phyloP scores from a whole-genome alignment of 257 asterid species.

The Petunia secreta region DNA sequence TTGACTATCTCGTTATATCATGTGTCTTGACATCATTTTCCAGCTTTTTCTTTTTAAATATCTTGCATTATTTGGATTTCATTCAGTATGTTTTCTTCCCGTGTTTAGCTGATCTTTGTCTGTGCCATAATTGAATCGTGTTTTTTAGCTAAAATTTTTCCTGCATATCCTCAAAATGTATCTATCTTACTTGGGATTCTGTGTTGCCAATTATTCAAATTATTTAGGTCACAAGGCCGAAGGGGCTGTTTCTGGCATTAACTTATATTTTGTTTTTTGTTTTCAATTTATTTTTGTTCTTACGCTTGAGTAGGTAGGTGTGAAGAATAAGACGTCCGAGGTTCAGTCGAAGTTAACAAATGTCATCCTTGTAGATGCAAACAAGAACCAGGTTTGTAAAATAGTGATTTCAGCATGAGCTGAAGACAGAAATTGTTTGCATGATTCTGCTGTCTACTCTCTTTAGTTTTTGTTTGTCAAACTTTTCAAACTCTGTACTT shows the following conservation, averaged over 20 bases:
- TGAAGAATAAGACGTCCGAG: conserved; percentile 80
- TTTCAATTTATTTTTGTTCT: conserved; percentile 17
- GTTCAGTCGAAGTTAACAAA: conserved; percentile 84
- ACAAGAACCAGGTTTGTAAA: conserved; percentile 81
- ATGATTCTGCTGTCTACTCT: not conserved
- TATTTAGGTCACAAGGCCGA: not conserved
- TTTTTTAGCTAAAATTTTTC: not conserved
- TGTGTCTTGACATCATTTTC: conserved; percentile 5
- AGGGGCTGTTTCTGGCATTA: not conserved
- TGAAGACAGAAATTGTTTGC: conserved; percentile 2
- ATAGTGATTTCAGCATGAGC: conserved; percentile 20
- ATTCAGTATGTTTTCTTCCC: not conserved
- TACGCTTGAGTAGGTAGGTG: conserved; percentile 77
- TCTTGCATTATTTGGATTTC: not conserved
- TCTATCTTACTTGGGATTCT: not conserved
- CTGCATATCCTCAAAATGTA: not conserved
- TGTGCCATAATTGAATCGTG: not conserved
- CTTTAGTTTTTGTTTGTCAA: conserved; percentile 12
- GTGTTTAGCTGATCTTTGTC: conserved; percentile 6
- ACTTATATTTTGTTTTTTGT: conserved; percentile 18
- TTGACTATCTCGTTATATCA: not conserved
- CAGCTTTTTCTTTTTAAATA: not conserved
- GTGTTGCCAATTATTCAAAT: conserved; percentile 6
- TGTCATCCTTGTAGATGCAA: conserved; percentile 78
- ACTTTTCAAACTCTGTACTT: not conserved